Conservation (phyloP, 108 stramenopile species). For the Nitzschia sp. region DNA sequence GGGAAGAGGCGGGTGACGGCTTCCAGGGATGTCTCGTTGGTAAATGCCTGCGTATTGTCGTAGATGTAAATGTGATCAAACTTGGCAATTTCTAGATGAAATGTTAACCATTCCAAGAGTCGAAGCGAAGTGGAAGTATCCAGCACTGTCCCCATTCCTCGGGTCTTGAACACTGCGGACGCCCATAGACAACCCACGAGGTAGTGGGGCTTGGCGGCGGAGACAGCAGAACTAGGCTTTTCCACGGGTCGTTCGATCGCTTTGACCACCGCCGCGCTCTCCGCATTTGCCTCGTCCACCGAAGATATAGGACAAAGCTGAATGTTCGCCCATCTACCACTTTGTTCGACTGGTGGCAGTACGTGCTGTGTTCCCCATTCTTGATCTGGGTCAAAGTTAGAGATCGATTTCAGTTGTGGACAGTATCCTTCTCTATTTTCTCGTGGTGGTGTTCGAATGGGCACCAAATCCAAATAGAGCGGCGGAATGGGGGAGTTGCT, state of each 20-base stretch:
- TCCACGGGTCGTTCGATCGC: background rate
- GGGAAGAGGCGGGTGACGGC: slow-evolving; percentile 26
- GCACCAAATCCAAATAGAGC: slow-evolving; percentile 58
- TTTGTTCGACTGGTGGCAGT: slow-evolving; percentile 54
- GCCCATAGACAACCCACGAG: slow-evolving; percentile 76
- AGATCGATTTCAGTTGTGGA: slow-evolving; percentile 7
- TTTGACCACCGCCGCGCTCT: background rate
- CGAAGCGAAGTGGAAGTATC: slow-evolving; percentile 36
- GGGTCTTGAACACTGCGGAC: slow-evolving; percentile 40
- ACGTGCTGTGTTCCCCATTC: slow-evolving; percentile 54
- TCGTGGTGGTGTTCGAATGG: slow-evolving; percentile 62
- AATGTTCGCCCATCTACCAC: slow-evolving; percentile 76
- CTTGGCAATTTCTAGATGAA: slow-evolving; percentile 54
- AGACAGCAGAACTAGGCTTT: slow-evolving; percentile 17
- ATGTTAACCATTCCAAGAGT: slow-evolving; percentile 62
- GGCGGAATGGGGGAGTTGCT: slow-evolving; percentile 15
- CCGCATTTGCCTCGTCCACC: background rate
- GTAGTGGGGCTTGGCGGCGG: slow-evolving; percentile 30
- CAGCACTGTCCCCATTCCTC: slow-evolving; percentile 35
- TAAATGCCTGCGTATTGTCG: slow-evolving; percentile 57
- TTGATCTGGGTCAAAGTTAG: slow-evolving; percentile 53
- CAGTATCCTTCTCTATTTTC: slow-evolving; percentile 15
- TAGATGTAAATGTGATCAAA: slow-evolving; percentile 81
- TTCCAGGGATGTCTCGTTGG: slow-evolving; percentile 12
- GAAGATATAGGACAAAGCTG: slow-evolving; percentile 50